Evolutionary conservation across 2,329 filamentous ascomycete species (phyloP).

Genomic region (Madurella mycetomatis): DNA sequence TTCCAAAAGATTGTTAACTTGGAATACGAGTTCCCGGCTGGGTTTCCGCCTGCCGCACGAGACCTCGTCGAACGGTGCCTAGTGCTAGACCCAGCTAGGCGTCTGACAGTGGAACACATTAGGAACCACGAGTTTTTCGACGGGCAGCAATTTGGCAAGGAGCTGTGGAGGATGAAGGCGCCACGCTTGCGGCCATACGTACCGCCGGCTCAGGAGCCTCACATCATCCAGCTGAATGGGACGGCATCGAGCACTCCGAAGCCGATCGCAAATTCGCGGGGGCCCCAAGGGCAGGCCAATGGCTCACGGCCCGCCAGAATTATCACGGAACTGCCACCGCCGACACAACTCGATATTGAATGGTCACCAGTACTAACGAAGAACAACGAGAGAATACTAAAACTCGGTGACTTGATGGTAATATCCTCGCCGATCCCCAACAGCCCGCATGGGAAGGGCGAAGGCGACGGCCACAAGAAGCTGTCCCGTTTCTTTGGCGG

Average conservation of each 20-base stretch:
- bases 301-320: constrained; percentile 66
- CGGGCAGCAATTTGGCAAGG: constrained; percentile 76
- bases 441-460: constrained; percentile 66
- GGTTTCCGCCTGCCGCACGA: constrained; percentile 79
- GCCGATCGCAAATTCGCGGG: constrained; percentile 29
- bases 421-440: constrained; percentile 72
- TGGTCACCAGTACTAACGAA: constrained; percentile 94
- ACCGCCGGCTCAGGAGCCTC: constrained; percentile 69
- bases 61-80: constrained; percentile 88
- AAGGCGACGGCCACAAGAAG: constrained; percentile 71
- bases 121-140: constrained; percentile 96
- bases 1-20: constrained; percentile 97
- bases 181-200: constrained; percentile 81
- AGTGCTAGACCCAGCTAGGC: constrained; percentile 78
- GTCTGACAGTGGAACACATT: constrained; percentile 90
- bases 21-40: constrained; percentile 87
- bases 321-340: constrained; percentile 94
- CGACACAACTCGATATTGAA: constrained; percentile 93
- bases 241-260: constrained; percentile 33
- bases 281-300: constrained; percentile 39
- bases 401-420: constrained; percentile 86
- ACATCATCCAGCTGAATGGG: constrained; percentile 69
- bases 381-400: constrained; percentile 89
- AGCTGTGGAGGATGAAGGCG: constrained; percentile 83
- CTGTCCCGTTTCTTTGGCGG: constrained; percentile 91